Percentiles rank a stretch among this genome's conserved stretches.
Conservation (phyloP, 768 basidiomycete genomes). For the Imleria badia region DNA sequence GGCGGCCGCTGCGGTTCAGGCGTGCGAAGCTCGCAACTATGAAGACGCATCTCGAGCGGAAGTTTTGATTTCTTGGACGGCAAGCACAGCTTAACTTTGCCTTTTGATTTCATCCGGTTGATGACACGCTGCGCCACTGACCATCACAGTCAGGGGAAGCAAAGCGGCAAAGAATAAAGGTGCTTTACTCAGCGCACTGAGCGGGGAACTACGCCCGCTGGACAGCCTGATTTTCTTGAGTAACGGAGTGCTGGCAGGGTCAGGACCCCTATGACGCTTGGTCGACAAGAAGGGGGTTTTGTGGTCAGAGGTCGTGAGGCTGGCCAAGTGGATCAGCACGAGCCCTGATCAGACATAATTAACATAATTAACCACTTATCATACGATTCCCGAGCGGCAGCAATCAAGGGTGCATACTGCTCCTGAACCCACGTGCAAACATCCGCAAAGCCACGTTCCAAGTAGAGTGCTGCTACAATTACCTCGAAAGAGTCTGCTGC, state of each 20-base stretch:
- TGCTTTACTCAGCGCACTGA: slow-evolving; percentile 22
- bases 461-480: slow-evolving; percentile 43
- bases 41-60: slow-evolving; percentile 20
- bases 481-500: slow-evolving; percentile 49
- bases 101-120: slow-evolving; percentile 27
- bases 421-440: slow-evolving; percentile 40
- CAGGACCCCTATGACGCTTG: slow-evolving; percentile 12
- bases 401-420: slow-evolving; percentile 39
- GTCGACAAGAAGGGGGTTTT: slow-evolving; percentile 1
- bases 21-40: slow-evolving; percentile 6
- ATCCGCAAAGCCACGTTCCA: slow-evolving; percentile 38
- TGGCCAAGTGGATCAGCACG: slow-evolving; percentile 13
- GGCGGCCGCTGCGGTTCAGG: background rate
- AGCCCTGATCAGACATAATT: background rate
- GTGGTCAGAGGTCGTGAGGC: slow-evolving; percentile 6
- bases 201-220: slow-evolving; percentile 14
- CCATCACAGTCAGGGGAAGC: slow-evolving; percentile 2
- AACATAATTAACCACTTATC: slow-evolving; percentile 22
- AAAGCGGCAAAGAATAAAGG: background rate
- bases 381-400: slow-evolving; percentile 29
- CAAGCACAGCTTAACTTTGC: slow-evolving; percentile 22
- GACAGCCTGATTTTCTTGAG: slow-evolving; percentile 24
- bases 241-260: slow-evolving; percentile 3
- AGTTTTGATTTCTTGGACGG: slow-evolving; percentile 15
- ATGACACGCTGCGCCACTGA: slow-evolving; percentile 30